A percentile compares a stretch with the other conserved stretches of the same genome.
phyloP scores from a whole-genome alignment of 1,139 yeast species.

The Scheffersomyces titani region DNA sequence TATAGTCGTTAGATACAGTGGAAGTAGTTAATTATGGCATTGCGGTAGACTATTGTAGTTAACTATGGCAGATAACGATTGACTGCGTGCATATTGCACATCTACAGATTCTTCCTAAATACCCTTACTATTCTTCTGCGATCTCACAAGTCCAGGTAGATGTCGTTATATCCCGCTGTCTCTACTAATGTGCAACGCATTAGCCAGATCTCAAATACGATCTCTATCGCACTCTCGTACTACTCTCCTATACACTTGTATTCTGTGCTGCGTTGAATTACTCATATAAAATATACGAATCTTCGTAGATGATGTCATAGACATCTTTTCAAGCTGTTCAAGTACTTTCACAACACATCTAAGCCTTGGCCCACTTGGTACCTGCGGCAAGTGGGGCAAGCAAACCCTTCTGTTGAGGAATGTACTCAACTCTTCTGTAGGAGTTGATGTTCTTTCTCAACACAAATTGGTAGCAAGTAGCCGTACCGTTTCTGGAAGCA shows the following conservation, averaged over 20 bases:
- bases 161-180: no score
- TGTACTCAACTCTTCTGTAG: constrained; percentile 79
- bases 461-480: constrained; percentile 88
- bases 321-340: not conserved
- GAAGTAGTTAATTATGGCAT: no score
- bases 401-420: constrained; percentile 78
- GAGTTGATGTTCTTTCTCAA: constrained; percentile 87
- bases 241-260: not conserved
- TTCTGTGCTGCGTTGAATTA: not conserved
- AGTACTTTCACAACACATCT: not conserved
- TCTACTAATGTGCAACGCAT: no score
- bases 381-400: constrained; percentile 61
- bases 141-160: no score
- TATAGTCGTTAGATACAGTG: no score
- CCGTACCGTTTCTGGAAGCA: constrained; percentile 90
- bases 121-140: no score
- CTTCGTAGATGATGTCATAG: not conserved
- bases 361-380: constrained; percentile 40
- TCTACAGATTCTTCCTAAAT: no score
- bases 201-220: no score
- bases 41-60: no score
- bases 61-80: no score
- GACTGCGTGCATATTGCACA: no score
- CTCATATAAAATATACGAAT: not conserved
- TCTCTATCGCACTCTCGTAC: not conserved